Percentiles rank a stretch among this genome's conserved stretches.
phyloP scores from a whole-genome alignment of 345 rosid species.

The Aegle marmelos region DNA sequence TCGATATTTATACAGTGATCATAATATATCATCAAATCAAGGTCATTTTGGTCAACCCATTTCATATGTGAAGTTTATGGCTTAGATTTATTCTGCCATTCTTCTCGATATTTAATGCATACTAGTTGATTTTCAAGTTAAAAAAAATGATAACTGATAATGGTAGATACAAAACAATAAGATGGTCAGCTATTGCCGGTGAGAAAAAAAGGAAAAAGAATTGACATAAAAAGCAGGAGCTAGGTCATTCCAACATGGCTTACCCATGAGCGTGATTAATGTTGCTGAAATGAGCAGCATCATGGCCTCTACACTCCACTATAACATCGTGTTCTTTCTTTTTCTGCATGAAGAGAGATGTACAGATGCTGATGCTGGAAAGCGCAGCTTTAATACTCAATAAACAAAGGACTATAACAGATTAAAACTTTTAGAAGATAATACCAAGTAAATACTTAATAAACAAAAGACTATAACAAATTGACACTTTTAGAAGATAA shows the following conservation, averaged over 20 bases:
- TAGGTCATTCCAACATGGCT: conserved; percentile 8
- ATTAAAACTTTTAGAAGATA: background rate
- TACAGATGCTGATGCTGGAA: background rate
- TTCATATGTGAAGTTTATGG: background rate
- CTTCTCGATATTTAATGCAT: background rate
- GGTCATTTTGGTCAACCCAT: background rate
- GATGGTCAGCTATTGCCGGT: background rate
- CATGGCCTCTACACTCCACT: conserved; percentile 94
- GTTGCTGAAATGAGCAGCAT: conserved; percentile 77
- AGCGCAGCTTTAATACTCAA: no score
- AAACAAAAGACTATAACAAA: background rate
- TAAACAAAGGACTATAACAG: background rate
- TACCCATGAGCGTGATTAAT: conserved; percentile 90
- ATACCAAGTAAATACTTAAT: background rate
- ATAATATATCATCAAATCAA: background rate
- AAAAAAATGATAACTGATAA: background rate
- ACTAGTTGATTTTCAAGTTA: background rate
- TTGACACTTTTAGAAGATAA: background rate
- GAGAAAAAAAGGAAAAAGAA: background rate
- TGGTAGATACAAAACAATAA: background rate
- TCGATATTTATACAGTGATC: background rate
- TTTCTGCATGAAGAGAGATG: conserved; percentile 32
- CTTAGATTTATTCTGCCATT: background rate
- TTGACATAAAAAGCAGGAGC: background rate
- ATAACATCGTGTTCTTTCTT: conserved; percentile 67